A percentile compares a stretch with the other conserved stretches of the same genome.
Evolutionary conservation across 2,329 filamentous ascomycete species (phyloP).

Genomic region (Paracamarosporium sp.): DNA sequence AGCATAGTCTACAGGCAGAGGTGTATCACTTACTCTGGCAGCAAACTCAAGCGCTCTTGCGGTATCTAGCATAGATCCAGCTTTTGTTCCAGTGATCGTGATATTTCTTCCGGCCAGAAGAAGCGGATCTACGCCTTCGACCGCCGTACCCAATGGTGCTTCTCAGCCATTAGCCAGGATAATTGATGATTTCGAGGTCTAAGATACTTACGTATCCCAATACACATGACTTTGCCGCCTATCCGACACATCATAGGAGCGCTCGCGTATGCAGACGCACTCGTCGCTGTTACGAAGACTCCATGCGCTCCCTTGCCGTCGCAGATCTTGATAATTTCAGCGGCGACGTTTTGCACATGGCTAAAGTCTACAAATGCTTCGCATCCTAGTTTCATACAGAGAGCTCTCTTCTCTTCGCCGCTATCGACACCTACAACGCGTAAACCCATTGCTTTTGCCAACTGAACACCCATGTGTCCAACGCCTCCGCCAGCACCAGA

Average conservation of each 20-base stretch:
- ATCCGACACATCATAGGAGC: slow-evolving; percentile 49
- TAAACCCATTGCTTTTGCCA: slow-evolving; percentile 41
- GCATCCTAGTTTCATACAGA: slow-evolving; percentile 33
- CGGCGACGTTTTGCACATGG: slow-evolving; percentile 28
- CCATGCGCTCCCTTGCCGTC: slow-evolving; percentile 41
- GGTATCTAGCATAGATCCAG: slow-evolving; percentile 52
- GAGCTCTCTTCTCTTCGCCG: slow-evolving; percentile 29
- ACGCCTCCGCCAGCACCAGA: slow-evolving; percentile 62
- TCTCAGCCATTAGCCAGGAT: slow-evolving; percentile 41
- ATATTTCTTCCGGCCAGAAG: slow-evolving; percentile 32
- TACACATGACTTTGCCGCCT: slow-evolving; percentile 58
- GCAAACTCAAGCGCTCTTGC: slow-evolving; percentile 53
- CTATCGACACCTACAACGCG: slow-evolving; percentile 35
- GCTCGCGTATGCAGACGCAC: slow-evolving; percentile 24
- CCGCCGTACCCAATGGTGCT: slow-evolving; percentile 25
- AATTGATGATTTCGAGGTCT: background rate
- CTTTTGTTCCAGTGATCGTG: slow-evolving; percentile 39
- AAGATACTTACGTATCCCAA: slow-evolving; percentile 50
- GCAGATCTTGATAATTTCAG: slow-evolving; percentile 32
- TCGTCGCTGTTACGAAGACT: slow-evolving; percentile 38
- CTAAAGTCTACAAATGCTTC: slow-evolving; percentile 41
- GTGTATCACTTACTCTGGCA: slow-evolving; percentile 40
- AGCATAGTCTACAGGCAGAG: too few relatives aligned
- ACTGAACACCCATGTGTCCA: slow-evolving; percentile 62
- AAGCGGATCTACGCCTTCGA: slow-evolving; percentile 30